These are phyloP conservation scores for Cyberlindnera saturnus DNA, from an alignment of 805 yeast species.

Conservation along the genomic window DNA sequence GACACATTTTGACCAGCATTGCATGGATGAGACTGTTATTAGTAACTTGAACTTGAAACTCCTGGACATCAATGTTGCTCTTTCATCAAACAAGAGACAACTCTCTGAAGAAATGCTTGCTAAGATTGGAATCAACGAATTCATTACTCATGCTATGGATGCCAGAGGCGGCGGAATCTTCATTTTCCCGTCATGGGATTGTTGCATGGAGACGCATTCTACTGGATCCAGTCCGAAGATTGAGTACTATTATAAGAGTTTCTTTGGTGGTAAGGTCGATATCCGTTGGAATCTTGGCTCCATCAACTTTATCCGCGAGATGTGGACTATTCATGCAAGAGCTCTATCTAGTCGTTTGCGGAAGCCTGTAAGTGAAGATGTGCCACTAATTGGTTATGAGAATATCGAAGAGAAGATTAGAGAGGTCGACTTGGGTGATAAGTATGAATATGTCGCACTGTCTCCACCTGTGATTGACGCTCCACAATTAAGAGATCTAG, in stretches of 20 bases:
- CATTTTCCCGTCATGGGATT: conserved; percentile 66
- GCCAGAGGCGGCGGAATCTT: conserved; percentile 79
- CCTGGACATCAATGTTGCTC: conserved; percentile 58
- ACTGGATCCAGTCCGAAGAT: conserved; percentile 43
- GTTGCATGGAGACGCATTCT: conserved; percentile 75
- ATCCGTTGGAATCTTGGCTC: conserved; percentile 93
- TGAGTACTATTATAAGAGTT: conserved; percentile 61
- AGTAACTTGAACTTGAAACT: conserved; percentile 57
- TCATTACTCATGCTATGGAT: conserved; percentile 45
- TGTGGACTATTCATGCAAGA: conserved; percentile 82
- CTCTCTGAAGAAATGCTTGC: conserved; percentile 44
- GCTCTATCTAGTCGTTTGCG: conserved; percentile 61
- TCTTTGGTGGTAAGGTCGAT: conserved; percentile 86
- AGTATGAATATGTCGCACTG: conserved; percentile 54
- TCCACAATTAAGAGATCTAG: conserved; percentile 85
- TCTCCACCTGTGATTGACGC: conserved; percentile 79
- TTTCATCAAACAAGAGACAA: conserved; percentile 52
- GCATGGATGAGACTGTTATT: conserved; percentile 31
- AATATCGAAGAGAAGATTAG: conserved; percentile 36
- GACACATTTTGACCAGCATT: conserved; percentile 47
- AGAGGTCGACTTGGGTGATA: conserved; percentile 41
- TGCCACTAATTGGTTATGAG: conserved; percentile 26
- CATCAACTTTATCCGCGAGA: conserved; percentile 81
- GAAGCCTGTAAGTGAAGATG: conserved; percentile 17
- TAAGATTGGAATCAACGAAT: conserved; percentile 44